Conservation (phyloP, 306 rosid species). For the Neltuma alba region DNA sequence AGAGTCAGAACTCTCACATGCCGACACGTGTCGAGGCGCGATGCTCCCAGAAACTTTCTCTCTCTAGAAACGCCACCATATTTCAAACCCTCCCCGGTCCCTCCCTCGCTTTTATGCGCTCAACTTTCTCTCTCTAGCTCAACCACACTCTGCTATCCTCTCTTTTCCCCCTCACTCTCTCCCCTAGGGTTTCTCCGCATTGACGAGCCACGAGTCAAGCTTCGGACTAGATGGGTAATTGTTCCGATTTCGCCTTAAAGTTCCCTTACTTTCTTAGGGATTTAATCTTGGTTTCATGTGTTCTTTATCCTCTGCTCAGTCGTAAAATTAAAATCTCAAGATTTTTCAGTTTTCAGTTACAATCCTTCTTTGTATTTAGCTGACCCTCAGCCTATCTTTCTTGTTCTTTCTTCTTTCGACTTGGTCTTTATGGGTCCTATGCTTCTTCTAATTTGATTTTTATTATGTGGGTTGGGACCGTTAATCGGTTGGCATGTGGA, state of each 20-base stretch:
- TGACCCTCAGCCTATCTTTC: background rate
- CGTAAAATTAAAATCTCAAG: background rate
- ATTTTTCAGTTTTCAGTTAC: background rate
- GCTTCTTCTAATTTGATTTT: background rate
- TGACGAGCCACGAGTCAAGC: slow-evolving; percentile 26
- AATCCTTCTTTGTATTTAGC: background rate
- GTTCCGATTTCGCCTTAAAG: background rate
- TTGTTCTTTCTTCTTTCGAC: background rate
- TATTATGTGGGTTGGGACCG: background rate
- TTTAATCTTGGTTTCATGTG: background rate
- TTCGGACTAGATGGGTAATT: slow-evolving; percentile 40
- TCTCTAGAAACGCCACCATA: slow-evolving; percentile 9
- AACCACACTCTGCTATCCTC: background rate
- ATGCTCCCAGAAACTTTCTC: slow-evolving; percentile 38
- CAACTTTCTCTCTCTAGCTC: slow-evolving; percentile 32
- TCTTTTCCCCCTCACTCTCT: slow-evolving; percentile 35
- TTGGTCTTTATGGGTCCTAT: background rate
- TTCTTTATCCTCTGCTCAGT: slow-evolving; percentile 5
- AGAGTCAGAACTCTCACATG: slow-evolving; percentile 31
- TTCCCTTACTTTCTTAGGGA: background rate
- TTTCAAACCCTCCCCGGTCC: slow-evolving; percentile 55
- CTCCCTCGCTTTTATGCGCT: slow-evolving; percentile 33
- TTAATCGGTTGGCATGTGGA: background rate
- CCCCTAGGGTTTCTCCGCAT: slow-evolving; percentile 53
- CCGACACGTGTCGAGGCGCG: slow-evolving; percentile 50